Evolutionary conservation across 352 stramenopile genomes (phyloP), one percentile per base, ranked within the genome.

Genomic region (Blastocystis sp.): DNA sequence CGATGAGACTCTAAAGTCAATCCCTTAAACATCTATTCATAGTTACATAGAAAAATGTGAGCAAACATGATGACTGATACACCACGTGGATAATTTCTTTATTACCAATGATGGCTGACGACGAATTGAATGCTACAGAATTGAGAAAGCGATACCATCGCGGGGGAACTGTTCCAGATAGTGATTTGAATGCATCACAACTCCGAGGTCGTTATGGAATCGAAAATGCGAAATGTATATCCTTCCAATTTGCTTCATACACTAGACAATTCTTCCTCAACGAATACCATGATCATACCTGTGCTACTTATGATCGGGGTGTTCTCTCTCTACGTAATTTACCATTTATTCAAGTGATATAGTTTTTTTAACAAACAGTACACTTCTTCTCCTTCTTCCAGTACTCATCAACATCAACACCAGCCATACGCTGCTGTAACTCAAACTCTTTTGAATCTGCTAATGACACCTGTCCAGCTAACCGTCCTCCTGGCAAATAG

Each of bases 161-260:
- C 7, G 78, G 78, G n/a, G 78, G 78, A 37, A 79, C 37, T 43
- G 50, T 89, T 76, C 78, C 78, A 20, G 78, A 89, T 54, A 64
- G 37, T 43, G 66, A 89, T 65, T 59, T 89, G 39, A 79, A 24
- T n/a, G 78, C 78, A 78, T 89, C 78, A 11, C 78, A 89, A 45
- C 66, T 89, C 37, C 78, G 78, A 62, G 78, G 78, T n/a, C 78
- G 78, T 30, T 89, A 89, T 43, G 63, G 78, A 18, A 89, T 89
- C 37, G 37, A 78, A 24, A 76, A 89, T 30, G 26, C 55, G 1
- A 43, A 34, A 9, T 5, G 78, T 89, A 89, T 6, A 82, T 43
- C 9, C 20, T 37, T 34, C 0, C 7, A 13, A 18, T 18, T 34
- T 4, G 18, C 4, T 54, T 69, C 3, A 43, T n/a, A 0, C 3